These are phyloP conservation scores for Ogataea neopini DNA, from an alignment of 805 yeast genomes.

Conservation along the genomic window DNA sequence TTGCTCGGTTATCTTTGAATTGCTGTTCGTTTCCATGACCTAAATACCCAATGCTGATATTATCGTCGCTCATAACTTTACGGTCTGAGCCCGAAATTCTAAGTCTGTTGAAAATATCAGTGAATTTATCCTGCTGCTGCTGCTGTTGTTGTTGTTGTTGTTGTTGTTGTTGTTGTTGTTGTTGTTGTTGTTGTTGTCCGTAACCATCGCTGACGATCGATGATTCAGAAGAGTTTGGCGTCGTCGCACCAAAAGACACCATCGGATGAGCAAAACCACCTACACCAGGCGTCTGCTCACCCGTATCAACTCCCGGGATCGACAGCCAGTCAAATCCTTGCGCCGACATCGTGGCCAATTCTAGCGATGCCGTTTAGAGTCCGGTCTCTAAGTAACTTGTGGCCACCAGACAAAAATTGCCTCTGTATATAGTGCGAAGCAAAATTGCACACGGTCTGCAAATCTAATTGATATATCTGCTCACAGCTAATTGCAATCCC, in stretches of 20 bases:
- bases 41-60: slow-evolving; percentile 15
- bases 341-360: slow-evolving; percentile 17
- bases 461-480: neutral
- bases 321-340: slow-evolving; percentile 27
- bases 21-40: slow-evolving; percentile 3
- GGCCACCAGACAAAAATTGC: slow-evolving; percentile 2
- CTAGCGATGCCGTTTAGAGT: neutral
- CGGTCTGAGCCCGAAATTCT: slow-evolving; percentile 21
- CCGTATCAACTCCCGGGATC: slow-evolving; percentile 20
- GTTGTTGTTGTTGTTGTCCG: slow-evolving; percentile 8
- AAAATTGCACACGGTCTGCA: neutral
- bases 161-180: slow-evolving; percentile 2
- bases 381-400: slow-evolving; percentile 1
- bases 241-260: slow-evolving; percentile 47
- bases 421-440: slow-evolving; percentile 1
- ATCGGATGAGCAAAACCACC: slow-evolving; percentile 42
- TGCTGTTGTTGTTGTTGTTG: slow-evolving; percentile 2
- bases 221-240: slow-evolving; percentile 19
- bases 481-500: neutral
- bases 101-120: slow-evolving; percentile 24
- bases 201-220: slow-evolving; percentile 7
- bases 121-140: slow-evolving; percentile 19
- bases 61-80: slow-evolving; percentile 25
- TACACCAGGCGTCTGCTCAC: neutral
- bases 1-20: slow-evolving; percentile 18